Conservation (phyloP, 179 eudicot species). For the Beta corolliflora region DNA sequence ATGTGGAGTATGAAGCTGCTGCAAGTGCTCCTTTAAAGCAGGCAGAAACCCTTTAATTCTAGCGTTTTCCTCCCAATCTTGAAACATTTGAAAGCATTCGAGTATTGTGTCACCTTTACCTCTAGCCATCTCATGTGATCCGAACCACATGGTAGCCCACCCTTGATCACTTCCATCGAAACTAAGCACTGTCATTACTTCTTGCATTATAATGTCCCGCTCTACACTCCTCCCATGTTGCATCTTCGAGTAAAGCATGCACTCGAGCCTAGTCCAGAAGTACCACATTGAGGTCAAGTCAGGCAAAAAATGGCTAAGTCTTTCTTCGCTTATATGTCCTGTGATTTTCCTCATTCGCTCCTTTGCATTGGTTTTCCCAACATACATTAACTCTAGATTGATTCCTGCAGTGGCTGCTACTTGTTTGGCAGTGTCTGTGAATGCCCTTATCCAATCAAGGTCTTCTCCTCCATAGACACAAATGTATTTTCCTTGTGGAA, state of each 20-base stretch:
- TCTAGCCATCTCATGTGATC: slow-evolving; percentile 52
- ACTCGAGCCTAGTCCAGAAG: slow-evolving; percentile 83
- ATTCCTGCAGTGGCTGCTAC: slow-evolving; percentile 42
- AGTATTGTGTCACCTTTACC: slow-evolving; percentile 51
- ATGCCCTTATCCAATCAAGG: slow-evolving; percentile 61
- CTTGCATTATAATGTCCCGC: slow-evolving; percentile 56
- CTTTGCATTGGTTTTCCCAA: slow-evolving; percentile 61
- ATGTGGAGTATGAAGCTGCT: slow-evolving; percentile 51
- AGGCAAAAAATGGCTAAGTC: slow-evolving; percentile 45
- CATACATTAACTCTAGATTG: slow-evolving; percentile 64
- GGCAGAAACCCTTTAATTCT: slow-evolving; percentile 48
- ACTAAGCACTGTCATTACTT: slow-evolving; percentile 66
- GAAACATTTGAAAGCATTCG: slow-evolving; percentile 39
- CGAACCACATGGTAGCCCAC: slow-evolving; percentile 72
- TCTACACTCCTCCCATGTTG: slow-evolving; percentile 52
- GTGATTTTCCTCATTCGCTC: slow-evolving; percentile 42
- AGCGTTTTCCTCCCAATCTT: slow-evolving; percentile 53
- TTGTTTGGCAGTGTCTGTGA: slow-evolving; percentile 40
- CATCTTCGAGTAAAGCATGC: slow-evolving; percentile 80
- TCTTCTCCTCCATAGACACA: slow-evolving; percentile 88
- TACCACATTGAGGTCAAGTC: slow-evolving; percentile 60
- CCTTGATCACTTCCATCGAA: slow-evolving; percentile 71
- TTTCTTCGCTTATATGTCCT: slow-evolving; percentile 34
- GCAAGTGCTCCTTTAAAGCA: slow-evolving; percentile 49
- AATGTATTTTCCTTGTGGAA: slow-evolving; percentile 45